These are phyloP conservation scores for Dendrobium nobile DNA, from an alignment of 106 monocot genomes.

Conservation along the genomic window DNA sequence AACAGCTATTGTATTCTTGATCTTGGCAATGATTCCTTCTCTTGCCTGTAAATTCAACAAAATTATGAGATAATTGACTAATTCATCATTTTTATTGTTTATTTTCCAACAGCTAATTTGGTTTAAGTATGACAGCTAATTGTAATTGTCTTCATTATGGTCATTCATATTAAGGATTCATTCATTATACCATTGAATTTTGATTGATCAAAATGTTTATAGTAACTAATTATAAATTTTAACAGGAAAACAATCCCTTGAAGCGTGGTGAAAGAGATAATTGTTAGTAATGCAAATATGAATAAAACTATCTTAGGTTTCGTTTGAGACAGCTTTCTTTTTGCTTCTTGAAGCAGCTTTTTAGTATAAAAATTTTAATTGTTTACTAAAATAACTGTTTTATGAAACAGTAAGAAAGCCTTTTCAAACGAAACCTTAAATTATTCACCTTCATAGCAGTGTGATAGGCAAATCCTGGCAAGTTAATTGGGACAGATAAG, in stretches of 20 bases:
- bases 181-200: neutral
- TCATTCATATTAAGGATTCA: neutral
- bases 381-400: too few relatives aligned
- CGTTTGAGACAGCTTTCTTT: too few relatives aligned
- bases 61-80: neutral
- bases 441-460: slow-evolving; percentile 38
- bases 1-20: slow-evolving; percentile 20
- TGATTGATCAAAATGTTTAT: neutral
- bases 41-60: slow-evolving; percentile 20
- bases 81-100: neutral
- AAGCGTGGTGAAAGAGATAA: too few relatives aligned
- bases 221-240: neutral
- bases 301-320: too few relatives aligned
- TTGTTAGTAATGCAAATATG: too few relatives aligned
- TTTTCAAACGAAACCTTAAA: too few relatives aligned
- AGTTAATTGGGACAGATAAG: slow-evolving; percentile 35
- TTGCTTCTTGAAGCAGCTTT: too few relatives aligned
- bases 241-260: too few relatives aligned
- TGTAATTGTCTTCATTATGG: neutral
- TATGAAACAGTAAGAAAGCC: too few relatives aligned
- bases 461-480: slow-evolving; percentile 33
- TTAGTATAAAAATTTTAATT: too few relatives aligned
- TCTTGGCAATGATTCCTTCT: slow-evolving; percentile 30
- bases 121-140: too few relatives aligned
- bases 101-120: neutral